phyloP scores from a whole-genome alignment of 2,329 filamentous ascomycete genomes.

The Ophiobolus disseminans region DNA sequence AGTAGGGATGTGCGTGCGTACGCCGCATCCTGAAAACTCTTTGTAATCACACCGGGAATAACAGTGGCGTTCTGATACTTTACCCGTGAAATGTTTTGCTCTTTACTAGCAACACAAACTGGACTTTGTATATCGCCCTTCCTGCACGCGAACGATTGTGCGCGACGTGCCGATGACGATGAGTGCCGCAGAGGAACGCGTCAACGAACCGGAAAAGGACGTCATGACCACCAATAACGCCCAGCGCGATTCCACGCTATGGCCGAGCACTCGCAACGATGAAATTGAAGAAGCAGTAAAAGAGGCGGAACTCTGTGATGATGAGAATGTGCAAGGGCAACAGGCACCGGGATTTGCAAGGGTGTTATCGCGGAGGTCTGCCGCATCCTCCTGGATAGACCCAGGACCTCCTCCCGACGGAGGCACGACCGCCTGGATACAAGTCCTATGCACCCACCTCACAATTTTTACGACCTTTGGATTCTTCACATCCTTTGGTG shows the following conservation, averaged over 20 bases:
- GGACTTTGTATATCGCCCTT: not conserved
- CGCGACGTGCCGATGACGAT: not conserved
- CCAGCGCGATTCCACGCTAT: constrained; percentile 8
- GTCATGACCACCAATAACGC: not conserved
- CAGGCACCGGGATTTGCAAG: constrained; percentile 16
- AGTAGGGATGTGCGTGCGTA: not conserved
- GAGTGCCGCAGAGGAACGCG: not conserved
- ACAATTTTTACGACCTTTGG: constrained; percentile 65
- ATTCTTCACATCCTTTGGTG: constrained; percentile 62
- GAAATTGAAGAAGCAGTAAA: constrained; percentile 20
- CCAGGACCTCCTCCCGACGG: constrained; percentile 53
- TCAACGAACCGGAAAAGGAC: not conserved
- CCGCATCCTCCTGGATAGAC: constrained; percentile 28
- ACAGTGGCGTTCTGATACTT: not conserved
- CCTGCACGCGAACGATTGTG: not conserved
- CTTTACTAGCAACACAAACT: too few relatives aligned
- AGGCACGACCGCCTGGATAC: constrained; percentile 62
- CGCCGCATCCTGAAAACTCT: not conserved
- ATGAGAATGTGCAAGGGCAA: constrained; percentile 3
- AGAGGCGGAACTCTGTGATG: constrained; percentile 6
- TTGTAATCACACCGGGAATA: not conserved
- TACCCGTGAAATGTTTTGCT: not conserved
- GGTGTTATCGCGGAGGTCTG: constrained; percentile 32
- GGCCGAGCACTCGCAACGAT: constrained; percentile 24
- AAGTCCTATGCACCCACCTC: constrained; percentile 58